phyloP scores from a whole-genome alignment of 768 basidiomycete species.

The Psilocybe azurescens region DNA sequence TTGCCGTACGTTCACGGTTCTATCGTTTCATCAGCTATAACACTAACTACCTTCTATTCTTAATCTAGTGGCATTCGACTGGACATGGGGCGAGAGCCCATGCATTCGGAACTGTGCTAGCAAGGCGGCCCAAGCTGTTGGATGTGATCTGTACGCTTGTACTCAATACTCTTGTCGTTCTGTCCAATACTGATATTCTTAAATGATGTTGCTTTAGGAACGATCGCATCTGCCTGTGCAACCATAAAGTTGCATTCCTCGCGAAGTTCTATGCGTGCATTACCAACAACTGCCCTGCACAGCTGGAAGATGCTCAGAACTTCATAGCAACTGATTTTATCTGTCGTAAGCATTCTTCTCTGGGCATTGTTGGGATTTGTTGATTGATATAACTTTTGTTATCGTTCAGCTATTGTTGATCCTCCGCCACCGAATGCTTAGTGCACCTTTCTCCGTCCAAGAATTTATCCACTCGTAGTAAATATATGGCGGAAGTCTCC shows the following conservation, averaged over 20 bases:
- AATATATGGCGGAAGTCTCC: too few relatives aligned
- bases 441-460: too few relatives aligned
- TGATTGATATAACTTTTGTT: neutral
- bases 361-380: neutral
- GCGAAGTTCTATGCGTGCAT: slow-evolving; percentile 5
- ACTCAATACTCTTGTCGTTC: neutral
- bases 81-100: slow-evolving; percentile 9
- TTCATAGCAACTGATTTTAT: slow-evolving; percentile 3
- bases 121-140: slow-evolving; percentile 8
- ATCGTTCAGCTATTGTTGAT: neutral
- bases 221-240: slow-evolving; percentile 12
- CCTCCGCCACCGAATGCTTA: neutral
- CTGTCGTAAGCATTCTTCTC: neutral
- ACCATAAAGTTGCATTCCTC: slow-evolving; percentile 7
- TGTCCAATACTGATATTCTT: too few relatives aligned
- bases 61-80: neutral
- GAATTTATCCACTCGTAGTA: too few relatives aligned
- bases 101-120: slow-evolving; percentile 9
- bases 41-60: neutral
- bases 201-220: neutral
- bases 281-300: slow-evolving; percentile 8
- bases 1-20: neutral
- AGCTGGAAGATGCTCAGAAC: neutral
- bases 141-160: slow-evolving; percentile 9
- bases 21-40: neutral